Conservation (phyloP, 345 rosid genomes). For the Sisymbrium altissimum region DNA sequence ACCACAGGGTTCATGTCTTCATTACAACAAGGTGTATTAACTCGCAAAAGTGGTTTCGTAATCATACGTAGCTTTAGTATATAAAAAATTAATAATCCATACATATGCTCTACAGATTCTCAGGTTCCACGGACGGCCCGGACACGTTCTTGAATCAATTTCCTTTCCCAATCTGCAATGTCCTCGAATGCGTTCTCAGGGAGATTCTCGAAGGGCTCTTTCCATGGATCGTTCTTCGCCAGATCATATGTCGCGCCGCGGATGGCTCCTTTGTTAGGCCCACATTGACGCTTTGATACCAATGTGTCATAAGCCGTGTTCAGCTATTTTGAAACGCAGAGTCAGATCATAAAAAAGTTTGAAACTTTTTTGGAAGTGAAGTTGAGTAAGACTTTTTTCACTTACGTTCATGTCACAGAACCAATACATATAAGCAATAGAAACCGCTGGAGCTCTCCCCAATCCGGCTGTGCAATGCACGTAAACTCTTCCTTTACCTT, state of each 20-base stretch:
- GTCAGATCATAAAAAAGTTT: neutral
- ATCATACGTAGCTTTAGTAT: neutral
- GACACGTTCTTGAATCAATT: constrained; percentile 64
- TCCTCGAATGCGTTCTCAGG: constrained; percentile 76
- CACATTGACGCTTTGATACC: constrained; percentile 74
- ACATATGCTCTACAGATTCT: constrained; percentile 14
- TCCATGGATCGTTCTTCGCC: constrained; percentile 75
- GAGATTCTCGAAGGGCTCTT: constrained; percentile 75
- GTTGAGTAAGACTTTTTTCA: constrained; percentile 7
- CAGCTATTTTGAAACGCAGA: constrained; percentile 41
- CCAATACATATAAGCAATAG: constrained; percentile 88
- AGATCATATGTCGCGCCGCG: constrained; percentile 85
- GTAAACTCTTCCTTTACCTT: constrained; percentile 78
- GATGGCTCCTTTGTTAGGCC: constrained; percentile 75
- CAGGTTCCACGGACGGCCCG: constrained; percentile 57
- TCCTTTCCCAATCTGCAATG: constrained; percentile 90
- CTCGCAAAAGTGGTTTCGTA: neutral
- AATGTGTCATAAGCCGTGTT: constrained; percentile 62
- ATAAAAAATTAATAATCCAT: neutral
- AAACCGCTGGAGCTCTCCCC: constrained; percentile 94
- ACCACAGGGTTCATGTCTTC: neutral
- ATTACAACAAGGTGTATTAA: neutral
- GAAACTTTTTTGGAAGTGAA: neutral
- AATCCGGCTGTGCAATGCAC: constrained; percentile 94
- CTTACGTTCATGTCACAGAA: constrained; percentile 70